A percentile compares a stretch with the other conserved stretches of the same genome.
These are phyloP conservation scores for Hordeum pubiflorum DNA, from an alignment of 202 grass and related monocot species.

Conservation along the genomic window DNA sequence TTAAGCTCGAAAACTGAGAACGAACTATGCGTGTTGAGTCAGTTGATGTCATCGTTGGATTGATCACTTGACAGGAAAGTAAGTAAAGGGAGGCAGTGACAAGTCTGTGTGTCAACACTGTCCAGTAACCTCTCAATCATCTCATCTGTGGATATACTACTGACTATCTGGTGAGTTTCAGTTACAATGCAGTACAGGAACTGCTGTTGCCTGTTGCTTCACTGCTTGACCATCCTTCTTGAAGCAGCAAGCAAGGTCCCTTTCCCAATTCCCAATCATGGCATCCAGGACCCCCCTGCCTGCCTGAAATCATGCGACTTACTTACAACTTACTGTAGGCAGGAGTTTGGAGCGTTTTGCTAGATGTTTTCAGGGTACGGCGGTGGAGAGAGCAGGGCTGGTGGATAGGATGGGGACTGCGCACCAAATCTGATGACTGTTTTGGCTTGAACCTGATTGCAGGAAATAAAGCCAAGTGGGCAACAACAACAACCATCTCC, in stretches of 20 bases:
- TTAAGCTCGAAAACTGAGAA: no score
- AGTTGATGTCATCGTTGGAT: no score
- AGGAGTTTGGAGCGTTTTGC: constrained; percentile 25
- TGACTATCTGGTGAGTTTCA: no score
- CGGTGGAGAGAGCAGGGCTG: neutral
- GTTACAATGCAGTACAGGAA: neutral
- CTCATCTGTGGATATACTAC: no score
- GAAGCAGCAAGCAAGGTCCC: neutral
- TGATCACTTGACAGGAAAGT: no score
- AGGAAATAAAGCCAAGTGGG: constrained; percentile 34
- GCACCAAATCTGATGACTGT: constrained; percentile 24
- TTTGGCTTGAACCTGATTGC: neutral
- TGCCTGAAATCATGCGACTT: neutral
- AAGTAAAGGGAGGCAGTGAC: no score
- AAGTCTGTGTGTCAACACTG: no score
- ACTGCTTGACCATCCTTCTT: neutral
- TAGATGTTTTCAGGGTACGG: neutral
- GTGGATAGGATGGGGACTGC: constrained; percentile 38
- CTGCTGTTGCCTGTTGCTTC: constrained; percentile 14
- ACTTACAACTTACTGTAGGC: neutral
- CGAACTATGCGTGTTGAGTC: no score
- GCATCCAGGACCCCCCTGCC: neutral
- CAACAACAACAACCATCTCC: constrained; percentile 21
- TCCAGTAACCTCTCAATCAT: no score
- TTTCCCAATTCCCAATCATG: neutral